phyloP scores from a whole-genome alignment of 1,284 basidiomycete species.

The Pterulicium gracile region DNA sequence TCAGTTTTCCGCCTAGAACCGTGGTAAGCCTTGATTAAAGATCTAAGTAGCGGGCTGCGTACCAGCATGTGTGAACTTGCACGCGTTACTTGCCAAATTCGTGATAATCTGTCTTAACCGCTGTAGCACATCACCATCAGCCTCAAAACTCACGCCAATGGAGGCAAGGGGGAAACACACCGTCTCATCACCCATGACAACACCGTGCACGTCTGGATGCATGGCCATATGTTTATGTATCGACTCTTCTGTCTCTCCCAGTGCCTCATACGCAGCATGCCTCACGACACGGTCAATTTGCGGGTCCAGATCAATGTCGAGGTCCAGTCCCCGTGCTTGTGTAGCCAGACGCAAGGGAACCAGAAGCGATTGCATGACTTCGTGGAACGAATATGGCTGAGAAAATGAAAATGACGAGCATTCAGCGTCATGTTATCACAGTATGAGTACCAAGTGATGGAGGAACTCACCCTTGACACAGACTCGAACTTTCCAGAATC shows the following conservation, averaged over 20 bases:
- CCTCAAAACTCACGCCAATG: not conserved
- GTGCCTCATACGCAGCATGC: slow-evolving; percentile 43
- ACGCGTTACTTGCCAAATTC: slow-evolving; percentile 68
- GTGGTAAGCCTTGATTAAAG: slow-evolving; percentile 27
- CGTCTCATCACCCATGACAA: slow-evolving; percentile 73
- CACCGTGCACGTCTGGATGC: slow-evolving; percentile 43
- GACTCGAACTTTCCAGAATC: slow-evolving; percentile 42
- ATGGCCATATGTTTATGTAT: slow-evolving; percentile 29
- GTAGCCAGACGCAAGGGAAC: slow-evolving; percentile 69
- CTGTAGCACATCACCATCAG: not conserved
- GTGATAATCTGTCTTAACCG: slow-evolving; percentile 71
- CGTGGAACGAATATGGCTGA: slow-evolving; percentile 76
- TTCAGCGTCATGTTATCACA: not conserved
- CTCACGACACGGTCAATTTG: slow-evolving; percentile 64
- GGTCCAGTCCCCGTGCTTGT: slow-evolving; percentile 55
- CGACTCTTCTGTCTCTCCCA: slow-evolving; percentile 32
- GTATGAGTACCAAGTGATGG: slow-evolving; percentile 8
- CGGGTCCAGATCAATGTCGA: slow-evolving; percentile 63
- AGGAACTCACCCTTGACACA: slow-evolving; percentile 25
- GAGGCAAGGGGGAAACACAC: not conserved
- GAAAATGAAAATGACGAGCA: slow-evolving; percentile 1
- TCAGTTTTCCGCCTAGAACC: not conserved
- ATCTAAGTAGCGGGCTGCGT: slow-evolving; percentile 56
- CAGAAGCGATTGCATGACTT: slow-evolving; percentile 72
- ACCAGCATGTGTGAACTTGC: slow-evolving; percentile 73